phyloP scores from a whole-genome alignment of 352 stramenopile species.

The Phytophthora citricola region DNA sequence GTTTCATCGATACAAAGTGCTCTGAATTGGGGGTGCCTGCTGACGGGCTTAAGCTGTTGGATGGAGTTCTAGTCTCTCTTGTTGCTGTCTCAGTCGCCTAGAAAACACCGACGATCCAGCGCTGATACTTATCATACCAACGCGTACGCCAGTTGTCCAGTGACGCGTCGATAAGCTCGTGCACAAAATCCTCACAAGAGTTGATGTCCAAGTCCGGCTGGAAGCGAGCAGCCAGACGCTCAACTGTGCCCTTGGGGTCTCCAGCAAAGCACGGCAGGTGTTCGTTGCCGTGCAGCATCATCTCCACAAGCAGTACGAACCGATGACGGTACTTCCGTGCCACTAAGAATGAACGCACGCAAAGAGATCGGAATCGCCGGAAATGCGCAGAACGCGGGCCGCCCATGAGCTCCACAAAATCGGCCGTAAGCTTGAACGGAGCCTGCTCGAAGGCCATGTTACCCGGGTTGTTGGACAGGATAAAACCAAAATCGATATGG shows the following conservation, averaged over 20 bases:
- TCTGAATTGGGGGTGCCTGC: constrained; percentile 36
- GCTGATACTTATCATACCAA: constrained; percentile 97
- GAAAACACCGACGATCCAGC: constrained; percentile 92
- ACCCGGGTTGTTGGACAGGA: constrained; percentile 93
- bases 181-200: constrained; percentile 95
- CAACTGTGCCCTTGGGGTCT: constrained; percentile 91
- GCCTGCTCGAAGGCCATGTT: constrained; percentile 96
- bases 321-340: constrained; percentile 95
- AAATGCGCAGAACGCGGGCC: constrained; percentile 94
- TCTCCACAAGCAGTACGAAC: constrained; percentile 96
- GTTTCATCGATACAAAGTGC: constrained; percentile 42
- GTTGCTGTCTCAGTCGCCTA: constrained; percentile 33
- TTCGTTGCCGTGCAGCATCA: constrained; percentile 97
- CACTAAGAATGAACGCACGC: constrained; percentile 96
- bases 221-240: constrained; percentile 93
- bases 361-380: constrained; percentile 95
- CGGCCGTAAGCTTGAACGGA: constrained; percentile 98
- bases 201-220: constrained; percentile 94
- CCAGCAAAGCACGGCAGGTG: constrained; percentile 96
- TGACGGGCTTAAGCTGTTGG: constrained; percentile 31
- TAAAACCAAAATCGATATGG: constrained; percentile 98
- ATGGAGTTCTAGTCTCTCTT: constrained; percentile 20
- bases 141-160: constrained; percentile 97
- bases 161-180: constrained; percentile 95
- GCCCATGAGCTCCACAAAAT: constrained; percentile 97